Base-by-base conservation (phyloP, 352 stramenopile species). In the Elongisporangium senticosum region DNA sequence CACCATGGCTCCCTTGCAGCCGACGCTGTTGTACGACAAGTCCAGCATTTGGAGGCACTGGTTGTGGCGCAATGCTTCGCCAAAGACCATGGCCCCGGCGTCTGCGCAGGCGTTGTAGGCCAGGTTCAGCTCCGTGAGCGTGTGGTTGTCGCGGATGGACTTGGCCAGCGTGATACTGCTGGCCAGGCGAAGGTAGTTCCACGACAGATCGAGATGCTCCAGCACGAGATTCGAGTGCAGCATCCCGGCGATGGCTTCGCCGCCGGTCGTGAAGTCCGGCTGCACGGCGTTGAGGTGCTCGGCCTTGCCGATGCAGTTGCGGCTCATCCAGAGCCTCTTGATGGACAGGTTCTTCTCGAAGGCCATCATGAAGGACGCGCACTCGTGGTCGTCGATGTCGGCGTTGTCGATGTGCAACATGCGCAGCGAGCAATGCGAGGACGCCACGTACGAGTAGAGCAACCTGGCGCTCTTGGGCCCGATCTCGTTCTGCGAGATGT, bases 281-380 rank as follows among this genome's bases (percentile, higher is more conserved):
- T 90, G 76, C 3, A 96, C 87, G 17, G 95, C 87, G 63, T 97
- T 97, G 19, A 96, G 69, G 50, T 87, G 76, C 59, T 97, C 89
- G 8, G 87, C 77, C 63, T 93, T 87, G 26, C 89, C 89, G 28
- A 97, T 93, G 52, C 86, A 69, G 55, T 97, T 97, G 37, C 84
- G 72, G 43, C 82, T 90, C 65, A 97, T 83, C 55, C 68, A 79
- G 0, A 97, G 67, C 49, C 69, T 59, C 15, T 67, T 67, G 55
- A 97, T 86, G 7, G 82, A 93, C 14, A 79, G 55, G 53, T 96
- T 96, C 58, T 83, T 82, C 56, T 88, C 75, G 37, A 96, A 87
- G 4, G 85, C 82, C 3, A 69, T 80, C 83, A 93, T 93, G 58
- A 95, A 93, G 15, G 87, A 76, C 2, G 82, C 79, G 49, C 83